A percentile compares a stretch with the other conserved stretches of the same genome.
phyloP scores from a whole-genome alignment of 2,329 filamentous ascomycete genomes.

The Pseudocercospora crystallina region DNA sequence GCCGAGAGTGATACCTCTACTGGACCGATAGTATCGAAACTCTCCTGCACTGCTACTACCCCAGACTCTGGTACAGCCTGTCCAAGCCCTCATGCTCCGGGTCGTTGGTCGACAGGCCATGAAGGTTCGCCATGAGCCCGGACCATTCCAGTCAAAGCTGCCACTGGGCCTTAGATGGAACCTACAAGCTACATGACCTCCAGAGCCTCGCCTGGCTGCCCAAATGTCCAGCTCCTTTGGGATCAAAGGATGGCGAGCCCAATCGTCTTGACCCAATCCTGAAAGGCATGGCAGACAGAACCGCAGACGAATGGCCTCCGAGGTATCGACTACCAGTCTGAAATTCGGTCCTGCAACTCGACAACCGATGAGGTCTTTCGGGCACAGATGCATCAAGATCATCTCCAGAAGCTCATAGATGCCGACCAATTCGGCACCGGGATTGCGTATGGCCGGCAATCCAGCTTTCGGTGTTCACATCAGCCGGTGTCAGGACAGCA shows the following conservation, averaged over 20 bases:
- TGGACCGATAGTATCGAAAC: slow-evolving; percentile 8
- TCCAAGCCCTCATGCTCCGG: slow-evolving; percentile 14
- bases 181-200: slow-evolving; percentile 6
- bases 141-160: slow-evolving; percentile 4
- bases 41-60: slow-evolving; percentile 9
- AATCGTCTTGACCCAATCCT: slow-evolving; percentile 1
- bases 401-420: slow-evolving; percentile 19
- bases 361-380: slow-evolving; percentile 4
- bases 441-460: not conserved
- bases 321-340: slow-evolving; percentile 10
- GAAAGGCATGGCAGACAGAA: slow-evolving; percentile 9
- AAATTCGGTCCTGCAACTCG: slow-evolving; percentile 5
- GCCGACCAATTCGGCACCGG: slow-evolving; percentile 9
- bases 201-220: slow-evolving; percentile 2
- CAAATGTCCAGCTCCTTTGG: slow-evolving; percentile 13
- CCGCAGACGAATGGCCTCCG: slow-evolving; percentile 6
- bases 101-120: slow-evolving; percentile 11
- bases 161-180: slow-evolving; percentile 2
- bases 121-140: slow-evolving; percentile 10
- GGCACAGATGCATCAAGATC: slow-evolving; percentile 12
- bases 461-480: not conserved
- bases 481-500: no score
- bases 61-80: slow-evolving; percentile 14
- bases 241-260: slow-evolving; percentile 10
- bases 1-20: slow-evolving; percentile 7